Conservation (phyloP, 345 rosid species). For the Moricandia arvensis region DNA sequence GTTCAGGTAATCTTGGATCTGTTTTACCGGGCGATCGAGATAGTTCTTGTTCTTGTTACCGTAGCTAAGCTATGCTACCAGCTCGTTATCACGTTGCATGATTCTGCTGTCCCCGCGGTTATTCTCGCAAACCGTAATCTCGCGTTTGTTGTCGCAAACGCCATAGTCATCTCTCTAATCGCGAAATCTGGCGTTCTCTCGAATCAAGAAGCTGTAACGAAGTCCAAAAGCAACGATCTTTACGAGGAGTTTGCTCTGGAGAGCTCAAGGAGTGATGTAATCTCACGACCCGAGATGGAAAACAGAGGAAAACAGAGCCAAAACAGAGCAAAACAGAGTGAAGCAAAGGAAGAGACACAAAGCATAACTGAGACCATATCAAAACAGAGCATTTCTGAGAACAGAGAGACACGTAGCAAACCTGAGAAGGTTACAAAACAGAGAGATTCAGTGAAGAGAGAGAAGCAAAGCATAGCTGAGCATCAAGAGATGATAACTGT, state of each 20-base stretch:
- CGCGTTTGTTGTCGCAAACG: conserved; percentile 69
- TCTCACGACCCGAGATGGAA: conserved; percentile 8
- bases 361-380: neutral
- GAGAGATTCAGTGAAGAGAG: conserved; percentile 3
- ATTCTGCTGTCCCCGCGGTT: conserved; percentile 48
- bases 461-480: conserved; percentile 3
- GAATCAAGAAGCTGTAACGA: conserved; percentile 28
- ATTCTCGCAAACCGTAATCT: conserved; percentile 59
- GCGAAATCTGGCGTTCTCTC: conserved; percentile 56
- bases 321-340: neutral
- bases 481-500: neutral
- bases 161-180: conserved; percentile 65
- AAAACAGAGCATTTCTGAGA: neutral
- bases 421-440: conserved; percentile 10
- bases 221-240: conserved; percentile 37
- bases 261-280: conserved; percentile 39
- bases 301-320: conserved; percentile 37
- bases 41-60: conserved; percentile 48
- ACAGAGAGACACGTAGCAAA: conserved; percentile 6
- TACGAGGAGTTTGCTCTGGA: conserved; percentile 49
- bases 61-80: conserved; percentile 49
- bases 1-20: conserved; percentile 47
- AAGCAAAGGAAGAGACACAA: conserved; percentile 7
- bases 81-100: conserved; percentile 55
- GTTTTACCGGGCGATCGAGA: conserved; percentile 50